Evolutionary conservation across 2,329 filamentous ascomycete species (phyloP).

Genomic region (Colletotrichum sp.): DNA sequence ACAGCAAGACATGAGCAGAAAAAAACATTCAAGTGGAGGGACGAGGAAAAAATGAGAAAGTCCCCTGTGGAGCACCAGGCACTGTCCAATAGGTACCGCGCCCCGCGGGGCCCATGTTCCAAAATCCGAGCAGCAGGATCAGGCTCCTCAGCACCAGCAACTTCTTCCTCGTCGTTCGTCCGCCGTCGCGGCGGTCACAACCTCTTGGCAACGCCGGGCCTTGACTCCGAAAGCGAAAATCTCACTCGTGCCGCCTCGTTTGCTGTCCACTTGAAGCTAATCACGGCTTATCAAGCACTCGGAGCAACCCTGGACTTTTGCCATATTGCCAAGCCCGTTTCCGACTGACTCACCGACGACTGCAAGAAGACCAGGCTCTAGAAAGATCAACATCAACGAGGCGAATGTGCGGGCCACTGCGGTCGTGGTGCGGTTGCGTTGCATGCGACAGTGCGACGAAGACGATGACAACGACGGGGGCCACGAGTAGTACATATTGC

Average conservation of each 20-base stretch:
- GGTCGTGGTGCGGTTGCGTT: background rate
- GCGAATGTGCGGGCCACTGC: background rate
- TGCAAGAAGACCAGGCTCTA: background rate
- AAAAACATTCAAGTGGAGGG: background rate
- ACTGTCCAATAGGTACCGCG: background rate
- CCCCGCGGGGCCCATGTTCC: background rate
- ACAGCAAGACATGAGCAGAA: background rate
- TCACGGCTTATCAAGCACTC: constrained; percentile 1
- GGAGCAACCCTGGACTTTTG: background rate
- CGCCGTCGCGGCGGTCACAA: background rate
- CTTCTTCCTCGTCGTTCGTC: background rate
- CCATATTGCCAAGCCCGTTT: background rate
- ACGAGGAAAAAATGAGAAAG: background rate
- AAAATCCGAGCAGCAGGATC: background rate
- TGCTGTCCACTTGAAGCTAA: background rate
- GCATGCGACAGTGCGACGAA: background rate
- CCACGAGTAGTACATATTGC: background rate
- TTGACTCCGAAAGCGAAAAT: background rate
- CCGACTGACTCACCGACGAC: background rate
- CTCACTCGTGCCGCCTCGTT: background rate
- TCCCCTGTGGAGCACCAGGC: background rate
- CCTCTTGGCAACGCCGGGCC: background rate
- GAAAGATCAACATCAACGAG: background rate
- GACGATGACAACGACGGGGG: background rate
- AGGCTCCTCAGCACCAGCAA: background rate